Base-by-base conservation (phyloP, 139 green algal species). In the Coelastrella sp. region DNA sequence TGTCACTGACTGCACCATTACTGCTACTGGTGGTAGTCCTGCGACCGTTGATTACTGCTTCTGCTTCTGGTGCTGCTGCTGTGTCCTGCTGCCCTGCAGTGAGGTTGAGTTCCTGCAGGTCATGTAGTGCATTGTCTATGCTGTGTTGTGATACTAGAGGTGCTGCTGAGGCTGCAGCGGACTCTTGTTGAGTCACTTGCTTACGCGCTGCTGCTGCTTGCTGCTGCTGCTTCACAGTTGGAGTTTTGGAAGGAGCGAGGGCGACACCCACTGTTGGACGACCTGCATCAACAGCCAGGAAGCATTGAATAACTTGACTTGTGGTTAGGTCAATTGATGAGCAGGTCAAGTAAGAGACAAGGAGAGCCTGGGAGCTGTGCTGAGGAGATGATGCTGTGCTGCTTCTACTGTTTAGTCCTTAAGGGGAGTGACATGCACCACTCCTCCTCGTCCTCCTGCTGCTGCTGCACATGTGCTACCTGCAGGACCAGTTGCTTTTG, bases 401-500 rank as follows among this genome's bases (percentile, higher is more conserved):
- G n/a, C n/a, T n/a, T n/a, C n/a, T n/a, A n/a, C n/a, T n/a, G n/a
- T n/a, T n/a, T n/a, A n/a, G n/a, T n/a, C n/a, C n/a, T n/a, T n/a
- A n/a, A n/a, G n/a, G n/a, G n/a, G n/a, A n/a, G n/a, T n/a, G n/a
- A n/a, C n/a, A n/a, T n/a, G n/a, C n/a, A n/a, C n/a, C n/a, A n/a
- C n/a, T n/a, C n/a, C n/a, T n/a, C n/a, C n/a, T n/a, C n/a, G n/a
- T n/a, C 25, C 34, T n/a, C 9, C 32, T 13, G 45, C 45, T 57
- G 45, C 45, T 57, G 45, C 45, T 57, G 45, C 45, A 23, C 45
- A 57, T 57, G 45, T 13, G 15, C 6, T 37, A 76, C 21, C 59
- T 62, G 66, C 72, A 57, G 35, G 13, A 62, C 62, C 57, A 78
- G 86, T 79, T 91, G 93, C 21, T 88, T 91, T 45, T 13, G 95